Evolutionary conservation across 257 asterid genomes (phyloP).

Genomic region (Craterostigma plantagineum): DNA sequence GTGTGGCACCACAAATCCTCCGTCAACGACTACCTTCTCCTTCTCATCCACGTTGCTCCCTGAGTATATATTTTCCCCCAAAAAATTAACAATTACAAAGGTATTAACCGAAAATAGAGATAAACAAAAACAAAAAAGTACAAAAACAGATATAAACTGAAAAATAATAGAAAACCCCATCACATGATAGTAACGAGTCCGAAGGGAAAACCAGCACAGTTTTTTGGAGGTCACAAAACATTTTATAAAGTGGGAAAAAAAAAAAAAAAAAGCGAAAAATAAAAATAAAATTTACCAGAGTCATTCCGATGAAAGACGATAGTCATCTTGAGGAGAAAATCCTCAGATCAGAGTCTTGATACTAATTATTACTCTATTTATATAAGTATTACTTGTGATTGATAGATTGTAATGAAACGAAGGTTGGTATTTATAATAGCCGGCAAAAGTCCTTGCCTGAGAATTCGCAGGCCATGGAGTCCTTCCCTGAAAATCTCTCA

Average conservation of each 20-base stretch:
- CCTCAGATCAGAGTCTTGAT: neutral
- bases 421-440: conserved; percentile 67
- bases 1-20: conserved; percentile 52
- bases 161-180: too few relatives aligned
- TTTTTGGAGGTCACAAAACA: neutral
- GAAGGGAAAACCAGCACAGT: neutral
- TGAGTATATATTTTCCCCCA: too few relatives aligned
- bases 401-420: conserved; percentile 4
- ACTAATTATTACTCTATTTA: too few relatives aligned
- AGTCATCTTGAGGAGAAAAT: conserved; percentile 27
- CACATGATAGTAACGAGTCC: too few relatives aligned
- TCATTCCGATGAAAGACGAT: conserved; percentile 33
- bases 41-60: conserved; percentile 15
- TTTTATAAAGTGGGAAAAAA: neutral
- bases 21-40: conserved; percentile 10
- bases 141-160: too few relatives aligned
- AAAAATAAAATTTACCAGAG: conserved; percentile 21
- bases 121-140: neutral
- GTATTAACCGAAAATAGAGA: too few relatives aligned
- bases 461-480: conserved; percentile 35
- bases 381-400: too few relatives aligned
- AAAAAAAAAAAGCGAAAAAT: neutral
- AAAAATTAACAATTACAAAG: too few relatives aligned
- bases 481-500: conserved; percentile 43
- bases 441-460: conserved; percentile 90